Percentiles rank a stretch among this genome's conserved stretches.
These are phyloP conservation scores for Beauveria sp. DNA, from an alignment of 2,329 filamentous ascomycete genomes.

Conservation along the genomic window DNA sequence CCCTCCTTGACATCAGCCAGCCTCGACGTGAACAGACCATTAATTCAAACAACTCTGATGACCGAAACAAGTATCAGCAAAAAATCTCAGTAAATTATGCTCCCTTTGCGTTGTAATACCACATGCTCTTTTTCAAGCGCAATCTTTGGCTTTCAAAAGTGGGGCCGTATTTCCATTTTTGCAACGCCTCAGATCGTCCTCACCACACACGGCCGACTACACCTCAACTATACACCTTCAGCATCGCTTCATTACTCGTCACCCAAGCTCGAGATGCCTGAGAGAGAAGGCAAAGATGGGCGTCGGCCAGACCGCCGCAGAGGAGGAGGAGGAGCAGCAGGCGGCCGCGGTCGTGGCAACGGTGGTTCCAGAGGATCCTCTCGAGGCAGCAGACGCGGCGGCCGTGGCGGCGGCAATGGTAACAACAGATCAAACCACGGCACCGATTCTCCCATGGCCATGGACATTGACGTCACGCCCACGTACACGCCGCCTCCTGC, in stretches of 20 bases:
- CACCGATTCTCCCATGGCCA: neutral
- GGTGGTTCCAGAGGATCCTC: neutral
- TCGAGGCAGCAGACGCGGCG: conserved; percentile 1
- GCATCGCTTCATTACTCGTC: neutral
- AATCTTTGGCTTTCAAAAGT: neutral
- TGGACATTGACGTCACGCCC: conserved; percentile 4
- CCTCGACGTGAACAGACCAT: too few relatives aligned
- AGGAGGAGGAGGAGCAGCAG: neutral
- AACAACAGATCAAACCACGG: neutral
- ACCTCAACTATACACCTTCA: neutral
- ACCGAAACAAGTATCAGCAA: neutral
- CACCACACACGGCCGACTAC: neutral
- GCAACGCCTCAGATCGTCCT: neutral
- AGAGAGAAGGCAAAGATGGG: conserved; percentile 5
- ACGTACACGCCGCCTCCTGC: neutral
- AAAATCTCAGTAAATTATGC: neutral
- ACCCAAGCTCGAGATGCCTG: neutral
- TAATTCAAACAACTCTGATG: too few relatives aligned
- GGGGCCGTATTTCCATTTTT: conserved; percentile 10
- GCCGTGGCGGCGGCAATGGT: neutral
- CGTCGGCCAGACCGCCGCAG: conserved; percentile 2
- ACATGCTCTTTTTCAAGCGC: neutral
- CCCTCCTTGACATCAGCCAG: too few relatives aligned
- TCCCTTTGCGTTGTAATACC: neutral
- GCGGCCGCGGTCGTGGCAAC: neutral